These are phyloP conservation scores for Penicillium sp. DNA, from an alignment of 2,329 filamentous ascomycete species.

Conservation along the genomic window DNA sequence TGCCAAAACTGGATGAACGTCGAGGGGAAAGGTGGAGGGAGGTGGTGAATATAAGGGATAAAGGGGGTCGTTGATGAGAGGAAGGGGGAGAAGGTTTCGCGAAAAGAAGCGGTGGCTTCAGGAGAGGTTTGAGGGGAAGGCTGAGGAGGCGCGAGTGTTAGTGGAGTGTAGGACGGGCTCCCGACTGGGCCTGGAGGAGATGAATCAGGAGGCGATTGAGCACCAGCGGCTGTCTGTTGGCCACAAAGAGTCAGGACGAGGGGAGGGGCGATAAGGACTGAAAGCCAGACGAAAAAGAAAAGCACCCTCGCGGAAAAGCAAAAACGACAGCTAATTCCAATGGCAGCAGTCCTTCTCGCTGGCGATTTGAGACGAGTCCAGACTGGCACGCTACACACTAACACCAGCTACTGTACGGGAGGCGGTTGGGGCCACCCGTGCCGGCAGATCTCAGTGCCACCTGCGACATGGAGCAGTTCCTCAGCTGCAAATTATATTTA, in stretches of 20 bases:
- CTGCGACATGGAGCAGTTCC: not conserved
- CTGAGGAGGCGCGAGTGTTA: constrained; percentile 8
- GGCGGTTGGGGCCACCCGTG: constrained; percentile 3
- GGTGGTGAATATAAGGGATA: constrained; percentile 15
- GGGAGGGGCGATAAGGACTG: constrained; percentile 6
- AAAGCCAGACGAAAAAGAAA: constrained; percentile 2
- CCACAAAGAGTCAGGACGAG: not conserved
- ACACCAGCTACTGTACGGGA: constrained; percentile 4
- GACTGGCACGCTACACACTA: not conserved
- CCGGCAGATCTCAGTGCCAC: not conserved
- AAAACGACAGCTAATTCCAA: constrained; percentile 1
- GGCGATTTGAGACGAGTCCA: not conserved
- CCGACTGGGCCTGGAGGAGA: constrained; percentile 12
- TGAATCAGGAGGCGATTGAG: constrained; percentile 15
- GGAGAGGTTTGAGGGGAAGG: constrained; percentile 20
- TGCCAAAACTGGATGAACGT: constrained; percentile 37
- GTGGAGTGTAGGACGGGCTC: constrained; percentile 16
- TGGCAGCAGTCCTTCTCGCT: not conserved
- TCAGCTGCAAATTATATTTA: not conserved
- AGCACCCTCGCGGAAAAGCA: constrained; percentile 3
- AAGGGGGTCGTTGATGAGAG: constrained; percentile 15
- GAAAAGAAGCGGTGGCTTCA: constrained; percentile 25
- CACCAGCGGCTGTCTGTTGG: not conserved
- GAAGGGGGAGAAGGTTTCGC: constrained; percentile 20
- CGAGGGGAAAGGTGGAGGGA: constrained; percentile 24